Percentiles rank a stretch among this genome's conserved stretches.
Conservation (phyloP, 768 basidiomycete genomes). For the Pluteus cervinus region DNA sequence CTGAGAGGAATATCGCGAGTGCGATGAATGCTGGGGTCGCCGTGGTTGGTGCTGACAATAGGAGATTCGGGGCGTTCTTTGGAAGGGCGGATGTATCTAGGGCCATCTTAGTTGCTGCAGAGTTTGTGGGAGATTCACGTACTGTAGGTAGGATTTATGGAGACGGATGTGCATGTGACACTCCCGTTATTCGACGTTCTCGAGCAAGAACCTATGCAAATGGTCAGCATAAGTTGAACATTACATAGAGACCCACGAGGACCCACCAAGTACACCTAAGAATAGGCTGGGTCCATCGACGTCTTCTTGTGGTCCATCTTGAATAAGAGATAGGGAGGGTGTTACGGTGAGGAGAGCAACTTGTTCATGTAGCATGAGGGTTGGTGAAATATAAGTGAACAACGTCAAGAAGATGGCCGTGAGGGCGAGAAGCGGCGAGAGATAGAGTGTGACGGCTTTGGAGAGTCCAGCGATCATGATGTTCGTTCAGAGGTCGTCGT, state of each 20-base stretch:
- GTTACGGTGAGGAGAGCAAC: slow-evolving; percentile 63
- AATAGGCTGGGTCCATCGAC: slow-evolving; percentile 68
- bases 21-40: slow-evolving; percentile 61
- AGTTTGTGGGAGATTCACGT: slow-evolving; percentile 12
- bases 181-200: slow-evolving; percentile 39
- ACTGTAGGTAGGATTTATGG: slow-evolving; percentile 61
- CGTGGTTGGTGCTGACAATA: slow-evolving; percentile 55
- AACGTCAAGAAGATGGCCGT: slow-evolving; percentile 61
- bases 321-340: slow-evolving; percentile 39
- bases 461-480: slow-evolving; percentile 68
- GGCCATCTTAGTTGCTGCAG: slow-evolving; percentile 1
- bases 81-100: slow-evolving; percentile 62
- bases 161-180: slow-evolving; percentile 50
- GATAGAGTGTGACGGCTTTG: slow-evolving; percentile 60
- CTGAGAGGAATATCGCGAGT: slow-evolving; percentile 48
- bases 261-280: slow-evolving; percentile 60
- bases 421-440: slow-evolving; percentile 60
- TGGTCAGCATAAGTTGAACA: background rate
- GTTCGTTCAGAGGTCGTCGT: slow-evolving; percentile 8
- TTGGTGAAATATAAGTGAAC: slow-evolving; percentile 66
- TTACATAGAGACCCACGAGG: background rate
- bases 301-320: slow-evolving; percentile 20
- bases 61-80: slow-evolving; percentile 42
- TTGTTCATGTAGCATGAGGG: slow-evolving; percentile 47
- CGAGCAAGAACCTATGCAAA: slow-evolving; percentile 58